Conservation (phyloP, 2,329 filamentous ascomycete species). For the Cladophialophora exuberans region DNA sequence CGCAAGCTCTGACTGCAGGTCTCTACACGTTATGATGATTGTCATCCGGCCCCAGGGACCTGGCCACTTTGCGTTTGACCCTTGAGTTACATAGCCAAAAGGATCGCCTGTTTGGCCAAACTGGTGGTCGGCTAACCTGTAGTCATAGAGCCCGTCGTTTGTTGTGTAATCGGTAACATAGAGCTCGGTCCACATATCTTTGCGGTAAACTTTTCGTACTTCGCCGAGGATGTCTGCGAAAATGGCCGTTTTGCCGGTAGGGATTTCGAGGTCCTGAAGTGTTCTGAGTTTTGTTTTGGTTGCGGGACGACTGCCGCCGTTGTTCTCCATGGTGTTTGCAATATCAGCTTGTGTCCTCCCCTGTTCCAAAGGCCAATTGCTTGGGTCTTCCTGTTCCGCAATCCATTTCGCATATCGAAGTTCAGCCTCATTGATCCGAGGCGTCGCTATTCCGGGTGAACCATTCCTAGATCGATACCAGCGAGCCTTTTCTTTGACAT, state of each 20-base stretch:
- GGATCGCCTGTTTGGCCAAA: slow-evolving; percentile 55
- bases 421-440: slow-evolving; percentile 14
- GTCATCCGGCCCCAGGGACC: slow-evolving; percentile 75
- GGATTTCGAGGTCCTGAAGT: slow-evolving; percentile 63
- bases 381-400: slow-evolving; percentile 22
- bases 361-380: slow-evolving; percentile 12
- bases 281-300: slow-evolving; percentile 59
- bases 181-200: slow-evolving; percentile 58
- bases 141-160: slow-evolving; percentile 66
- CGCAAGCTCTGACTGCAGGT: slow-evolving; percentile 66
- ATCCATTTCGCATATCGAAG: slow-evolving; percentile 31
- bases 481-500: slow-evolving; percentile 19
- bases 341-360: slow-evolving; percentile 18
- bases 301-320: slow-evolving; percentile 15
- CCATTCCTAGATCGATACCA: background rate
- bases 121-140: slow-evolving; percentile 42
- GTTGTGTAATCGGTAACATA: slow-evolving; percentile 84
- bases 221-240: slow-evolving; percentile 75
- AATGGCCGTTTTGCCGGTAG: slow-evolving; percentile 24
- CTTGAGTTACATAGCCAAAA: slow-evolving; percentile 55
- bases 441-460: background rate
- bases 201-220: slow-evolving; percentile 61
- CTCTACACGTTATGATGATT: slow-evolving; percentile 72
- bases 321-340: slow-evolving; percentile 18
- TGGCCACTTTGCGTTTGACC: slow-evolving; percentile 59